Percentiles rank a stretch among this genome's conserved stretches.
These are phyloP conservation scores for Fusarium sp. DNA, from an alignment of 2,329 filamentous ascomycete species.

Conservation along the genomic window DNA sequence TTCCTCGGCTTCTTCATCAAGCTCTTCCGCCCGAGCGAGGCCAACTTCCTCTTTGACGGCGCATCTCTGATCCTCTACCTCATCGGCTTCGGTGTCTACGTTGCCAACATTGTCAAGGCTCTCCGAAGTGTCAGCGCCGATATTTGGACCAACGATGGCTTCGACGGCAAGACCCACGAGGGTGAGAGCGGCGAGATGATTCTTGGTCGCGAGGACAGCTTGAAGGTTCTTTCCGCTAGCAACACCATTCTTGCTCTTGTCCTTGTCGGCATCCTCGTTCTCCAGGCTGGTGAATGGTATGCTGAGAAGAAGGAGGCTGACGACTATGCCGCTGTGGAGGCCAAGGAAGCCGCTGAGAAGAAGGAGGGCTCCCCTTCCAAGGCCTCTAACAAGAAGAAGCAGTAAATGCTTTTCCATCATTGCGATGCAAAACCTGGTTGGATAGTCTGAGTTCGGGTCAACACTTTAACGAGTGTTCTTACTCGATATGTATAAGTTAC, in stretches of 20 bases:
- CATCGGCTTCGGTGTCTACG: constrained; percentile 90
- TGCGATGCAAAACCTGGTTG: neutral
- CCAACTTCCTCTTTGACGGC: constrained; percentile 94
- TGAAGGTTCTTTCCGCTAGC: constrained; percentile 91
- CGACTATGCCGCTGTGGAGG: constrained; percentile 73
- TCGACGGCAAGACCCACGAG: constrained; percentile 51
- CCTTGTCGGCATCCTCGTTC: constrained; percentile 86
- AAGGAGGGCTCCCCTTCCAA: constrained; percentile 50
- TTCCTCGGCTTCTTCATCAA: constrained; percentile 92
- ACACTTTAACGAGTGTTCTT: neutral
- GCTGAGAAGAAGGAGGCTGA: constrained; percentile 92
- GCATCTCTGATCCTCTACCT: constrained; percentile 84
- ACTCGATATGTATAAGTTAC: constrained; percentile 6
- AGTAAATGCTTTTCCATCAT: constrained; percentile 38
- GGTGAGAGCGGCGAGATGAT: constrained; percentile 69
- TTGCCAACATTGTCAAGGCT: constrained; percentile 96
- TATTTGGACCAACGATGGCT: constrained; percentile 64
- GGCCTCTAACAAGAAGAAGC: constrained; percentile 53
- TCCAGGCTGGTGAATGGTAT: constrained; percentile 99
- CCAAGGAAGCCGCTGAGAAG: constrained; percentile 55
- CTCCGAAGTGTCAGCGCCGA: constrained; percentile 84
- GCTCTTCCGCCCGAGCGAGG: constrained; percentile 92
- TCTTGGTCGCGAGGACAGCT: constrained; percentile 85
- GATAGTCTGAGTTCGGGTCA: neutral
- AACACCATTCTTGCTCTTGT: constrained; percentile 97